Base-by-base conservation (phyloP, 2,329 filamentous ascomycete species). In the Cryoendolithus antarcticus region DNA sequence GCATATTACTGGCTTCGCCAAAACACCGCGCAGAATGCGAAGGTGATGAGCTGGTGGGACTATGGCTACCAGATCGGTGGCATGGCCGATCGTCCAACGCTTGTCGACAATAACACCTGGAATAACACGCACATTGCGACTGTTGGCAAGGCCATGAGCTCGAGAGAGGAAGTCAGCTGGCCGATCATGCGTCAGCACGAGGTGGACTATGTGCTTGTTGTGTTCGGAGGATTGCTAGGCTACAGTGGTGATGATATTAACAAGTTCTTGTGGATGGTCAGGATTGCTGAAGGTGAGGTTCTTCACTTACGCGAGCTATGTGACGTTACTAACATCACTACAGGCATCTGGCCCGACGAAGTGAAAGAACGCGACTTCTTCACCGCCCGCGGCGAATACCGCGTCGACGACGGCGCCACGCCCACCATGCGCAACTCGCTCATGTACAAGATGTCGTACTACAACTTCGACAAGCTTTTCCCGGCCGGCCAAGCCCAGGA, bases 401-500 rank as follows among this genome's bases (percentile, higher is more conserved):
- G 82, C 47, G 85, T 98, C 24, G 91, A 98, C 52, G 81, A 80
- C n/a, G 76, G 84, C 52, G 91, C 91, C 38, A 94, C 88, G 4
- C 85, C 91, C 15, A 86, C 89, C 33, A 98, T 98, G 91, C 91
- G 85, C 71, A 94, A 98, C 75, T 95, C 88, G 65, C 75, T 98
- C 72, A 95, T 96, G 89, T 98, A 98, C 77, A 98, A 98, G 75
- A 95, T 98, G 88, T 95, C 86, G 13, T 98, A 98, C 74, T 84
- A 98, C 76, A 96, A 96, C 73, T 98, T 84, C 71, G 76, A 89
- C 63, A 68, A 74, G 34, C 77, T 98, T 46, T 98, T 96, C 75
- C 89, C 88, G 33, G 73, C 81, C 2, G 91, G 91, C 46, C 86
- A 96, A 65, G 88, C 85, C 29, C 70, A 78, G 52, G 91, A 98